A percentile compares a stretch with the other conserved stretches of the same genome.
phyloP scores from a whole-genome alignment of 108 stramenopile genomes.

The Conticribra guillardii region DNA sequence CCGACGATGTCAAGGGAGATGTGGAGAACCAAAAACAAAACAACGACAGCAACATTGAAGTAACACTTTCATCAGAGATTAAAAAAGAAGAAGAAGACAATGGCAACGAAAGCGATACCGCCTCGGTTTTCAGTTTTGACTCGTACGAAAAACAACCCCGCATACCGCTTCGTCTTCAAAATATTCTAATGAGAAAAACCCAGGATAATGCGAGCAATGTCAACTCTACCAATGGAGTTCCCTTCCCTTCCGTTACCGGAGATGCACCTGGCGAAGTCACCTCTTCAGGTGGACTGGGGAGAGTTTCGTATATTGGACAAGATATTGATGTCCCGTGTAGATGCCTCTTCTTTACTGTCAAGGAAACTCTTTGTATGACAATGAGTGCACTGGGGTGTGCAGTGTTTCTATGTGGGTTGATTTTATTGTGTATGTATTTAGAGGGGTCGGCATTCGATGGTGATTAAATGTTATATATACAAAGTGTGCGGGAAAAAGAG shows the following conservation, averaged over 20 bases:
- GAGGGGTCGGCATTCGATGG: too few species aligned
- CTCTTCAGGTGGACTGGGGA: background rate
- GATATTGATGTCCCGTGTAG: conserved; percentile 17
- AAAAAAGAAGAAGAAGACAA: background rate
- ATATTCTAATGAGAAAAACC: background rate
- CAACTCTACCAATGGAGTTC: conserved; percentile 13
- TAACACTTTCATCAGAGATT: background rate
- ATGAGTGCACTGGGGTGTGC: conserved; percentile 52
- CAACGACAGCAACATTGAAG: background rate
- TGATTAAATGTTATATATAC: too few species aligned
- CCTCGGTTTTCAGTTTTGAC: conserved; percentile 32
- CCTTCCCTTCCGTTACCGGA: conserved; percentile 29
- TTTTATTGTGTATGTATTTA: conserved; percentile 45
- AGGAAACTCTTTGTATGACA: conserved; percentile 41
- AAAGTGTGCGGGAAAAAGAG: too few species aligned
- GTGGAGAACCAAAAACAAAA: background rate
- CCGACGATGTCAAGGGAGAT: background rate
- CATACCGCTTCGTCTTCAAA: conserved; percentile 2
- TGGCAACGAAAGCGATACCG: conserved; percentile 21
- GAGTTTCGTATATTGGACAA: conserved; percentile 13
- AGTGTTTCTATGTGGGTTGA: conserved; percentile 39
- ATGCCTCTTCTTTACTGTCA: conserved; percentile 47
- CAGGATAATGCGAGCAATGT: background rate
- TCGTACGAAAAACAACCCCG: conserved; percentile 21
- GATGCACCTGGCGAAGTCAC: background rate